Evolutionary conservation across 768 basidiomycete species (phyloP), one percentile per base, ranked within the genome.

Genomic region (Astraeus odoratus): DNA sequence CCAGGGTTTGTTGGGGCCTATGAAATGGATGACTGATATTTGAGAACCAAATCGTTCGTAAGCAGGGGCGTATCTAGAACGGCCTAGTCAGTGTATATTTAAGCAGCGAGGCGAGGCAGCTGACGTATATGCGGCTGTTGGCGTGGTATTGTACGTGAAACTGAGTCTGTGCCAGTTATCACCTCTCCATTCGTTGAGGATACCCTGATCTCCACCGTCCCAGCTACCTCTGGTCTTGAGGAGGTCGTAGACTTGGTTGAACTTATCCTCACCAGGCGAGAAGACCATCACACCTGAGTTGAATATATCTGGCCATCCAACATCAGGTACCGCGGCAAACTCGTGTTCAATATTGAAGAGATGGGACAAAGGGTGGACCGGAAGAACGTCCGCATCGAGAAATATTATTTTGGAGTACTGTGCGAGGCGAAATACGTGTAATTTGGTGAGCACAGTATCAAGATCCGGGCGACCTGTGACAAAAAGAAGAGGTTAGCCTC

Each of bases 301-400:
- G 73, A 99, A 99, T 50, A 96, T 94, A 66, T 99, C 96, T 31
- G 96, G 96, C 96, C 96, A 99, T 54, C 96, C 96, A 25, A 93
- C 89, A 64, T 99, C 96, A 9, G 96, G 93, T 7, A 83, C 87
- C 8, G 96, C 96, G 33, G 93, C 84, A 60, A 99, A 93, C 50
- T 88, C 82, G 60, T 84, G 73, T 4, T 85, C 77, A 38, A 86
- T 66, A 26, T 74, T 72, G 66, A 99, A 97, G n/a, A 99, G 80
- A 66, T 95, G 93, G 27, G 90, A 86, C 44, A 99, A 71, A 23
- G 95, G 88, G 39, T 86, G 79, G 41, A 90, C 73, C 43, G 90
- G 88, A 53, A 95, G 84, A 41, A 92, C 80, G 61, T 95, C 91
- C 54, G 91, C 92, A 64, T 95, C 91, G 48, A 96, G 80, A 65